Conservation (phyloP, 352 stramenopile genomes). For the Phytophthora constricta region DNA sequence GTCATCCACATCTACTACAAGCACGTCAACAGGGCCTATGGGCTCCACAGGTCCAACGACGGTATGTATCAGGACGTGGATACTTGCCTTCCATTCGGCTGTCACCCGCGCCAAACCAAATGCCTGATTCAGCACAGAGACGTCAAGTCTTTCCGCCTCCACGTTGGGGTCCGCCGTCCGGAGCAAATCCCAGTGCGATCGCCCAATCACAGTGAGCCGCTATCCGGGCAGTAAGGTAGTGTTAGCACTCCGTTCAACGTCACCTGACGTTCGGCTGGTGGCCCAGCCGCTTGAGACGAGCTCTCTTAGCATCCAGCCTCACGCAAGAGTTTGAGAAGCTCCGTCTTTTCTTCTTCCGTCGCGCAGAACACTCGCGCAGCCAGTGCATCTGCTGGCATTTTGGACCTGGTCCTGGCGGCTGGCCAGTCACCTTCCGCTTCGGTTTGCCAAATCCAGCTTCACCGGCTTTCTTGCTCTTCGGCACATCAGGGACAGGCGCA, state of each 20-base stretch:
- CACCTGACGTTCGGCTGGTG: not conserved
- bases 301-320: not conserved
- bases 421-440: too few species aligned
- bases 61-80: constrained; percentile 1
- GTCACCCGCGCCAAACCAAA: not conserved
- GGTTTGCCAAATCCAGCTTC: too few species aligned
- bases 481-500: too few species aligned
- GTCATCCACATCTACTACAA: constrained; percentile 8
- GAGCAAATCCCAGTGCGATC: not conserved
- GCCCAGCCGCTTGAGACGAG: not conserved
- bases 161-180: not conserved
- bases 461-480: constrained; percentile 1
- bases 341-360: not conserved
- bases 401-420: too few species aligned
- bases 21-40: not conserved
- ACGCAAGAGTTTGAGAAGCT: not conserved
- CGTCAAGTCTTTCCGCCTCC: not conserved
- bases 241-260: not conserved
- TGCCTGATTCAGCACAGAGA: not conserved
- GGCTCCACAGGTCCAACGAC: not conserved
- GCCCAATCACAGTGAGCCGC: not conserved
- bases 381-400: too few species aligned
- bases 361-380: not conserved
- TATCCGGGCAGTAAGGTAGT: not conserved
- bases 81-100: not conserved